Evolutionary conservation across 768 basidiomycete species (phyloP).

Genomic region (Roridomyces roridus): DNA sequence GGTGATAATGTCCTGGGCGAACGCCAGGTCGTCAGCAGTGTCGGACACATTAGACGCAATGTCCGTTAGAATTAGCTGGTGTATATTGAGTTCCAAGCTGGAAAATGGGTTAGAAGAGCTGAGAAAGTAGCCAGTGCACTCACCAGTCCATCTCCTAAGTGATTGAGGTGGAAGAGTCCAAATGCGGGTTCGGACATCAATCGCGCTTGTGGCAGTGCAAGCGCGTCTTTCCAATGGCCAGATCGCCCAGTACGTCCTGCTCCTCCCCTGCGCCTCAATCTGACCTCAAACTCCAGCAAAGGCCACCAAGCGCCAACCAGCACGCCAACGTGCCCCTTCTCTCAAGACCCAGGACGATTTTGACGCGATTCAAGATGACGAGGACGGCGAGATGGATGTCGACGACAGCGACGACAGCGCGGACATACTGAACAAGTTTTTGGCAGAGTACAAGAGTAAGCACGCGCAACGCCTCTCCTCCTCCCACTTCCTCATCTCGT

Average conservation of each 20-base stretch:
- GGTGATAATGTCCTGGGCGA: conserved; percentile 62
- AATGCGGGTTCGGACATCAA: neutral
- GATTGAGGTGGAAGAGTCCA: neutral
- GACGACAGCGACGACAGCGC: conserved; percentile 22
- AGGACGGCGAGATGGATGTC: conserved; percentile 20
- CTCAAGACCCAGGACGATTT: conserved; percentile 24
- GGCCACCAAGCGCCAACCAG: conserved; percentile 11
- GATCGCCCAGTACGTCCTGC: conserved; percentile 28
- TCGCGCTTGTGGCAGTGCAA: neutral
- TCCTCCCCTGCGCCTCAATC: neutral
- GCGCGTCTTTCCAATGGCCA: conserved; percentile 28
- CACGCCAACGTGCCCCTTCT: conserved; percentile 26
- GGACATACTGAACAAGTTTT: conserved; percentile 12
- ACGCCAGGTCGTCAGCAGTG: conserved; percentile 49
- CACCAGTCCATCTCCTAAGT: conserved; percentile 57
- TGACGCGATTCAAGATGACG: conserved; percentile 26
- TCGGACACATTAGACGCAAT: conserved; percentile 65
- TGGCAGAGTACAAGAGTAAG: conserved; percentile 28
- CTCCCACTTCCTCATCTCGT: neutral
- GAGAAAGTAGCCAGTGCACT: conserved; percentile 23
- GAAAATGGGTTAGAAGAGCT: conserved; percentile 4
- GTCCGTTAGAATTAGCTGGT: conserved; percentile 77
- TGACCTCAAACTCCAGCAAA: neutral
- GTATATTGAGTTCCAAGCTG: conserved; percentile 82
- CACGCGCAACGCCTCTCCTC: neutral